Base-by-base conservation (phyloP, 2,329 filamentous ascomycete genomes). In the Beauveria sp. region DNA sequence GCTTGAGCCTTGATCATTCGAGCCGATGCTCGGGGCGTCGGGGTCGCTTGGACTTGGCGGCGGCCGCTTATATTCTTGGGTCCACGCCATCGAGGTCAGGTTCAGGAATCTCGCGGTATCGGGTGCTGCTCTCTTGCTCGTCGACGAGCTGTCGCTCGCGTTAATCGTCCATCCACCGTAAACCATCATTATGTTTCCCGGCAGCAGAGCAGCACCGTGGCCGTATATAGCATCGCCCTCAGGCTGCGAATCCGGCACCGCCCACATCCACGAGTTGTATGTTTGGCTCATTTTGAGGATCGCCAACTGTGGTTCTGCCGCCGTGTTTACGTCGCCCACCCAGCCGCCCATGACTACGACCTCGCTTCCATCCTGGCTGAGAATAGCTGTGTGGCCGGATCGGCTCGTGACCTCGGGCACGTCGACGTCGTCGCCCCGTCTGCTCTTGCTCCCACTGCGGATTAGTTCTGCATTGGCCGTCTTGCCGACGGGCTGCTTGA, bases 301-400 rank as follows among this genome's bases (percentile, higher is more conserved):
- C 0, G 85, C 89, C 28, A 97, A 78, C 70, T 96, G 91, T 1
- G 94, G 94, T 34, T 86, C 79, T 0, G 94, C 94, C 1, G 92
- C 83, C 37, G 86, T 88, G 9, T 77, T 81, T 0, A 89, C 80
- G 68, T 96, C 86, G 3, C 92, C 93, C 5, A 97, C 91, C 94
- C 94, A 99, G 1, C 94, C 94, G 22, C 94, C 94, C 63, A 92
- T 80, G 1, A 99, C 77, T 46, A 96, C 77, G 9, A 97, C 78
- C n/a, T 83, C 85, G 28, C 78, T 83, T 0, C 92, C 92, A 69
- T 96, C 91, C 57, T 88, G 83, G 30, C 85, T 90, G 5, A 97
- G 76, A 1, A 96, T 83, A 1, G 93, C 87, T 0, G 90, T 92
- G 70, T 99, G 94, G 0, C 94, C 94, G 4, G 92, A 96, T 60